phyloP scores from a whole-genome alignment of 2,329 filamentous ascomycete species.

The Colletotrichum viniferum region DNA sequence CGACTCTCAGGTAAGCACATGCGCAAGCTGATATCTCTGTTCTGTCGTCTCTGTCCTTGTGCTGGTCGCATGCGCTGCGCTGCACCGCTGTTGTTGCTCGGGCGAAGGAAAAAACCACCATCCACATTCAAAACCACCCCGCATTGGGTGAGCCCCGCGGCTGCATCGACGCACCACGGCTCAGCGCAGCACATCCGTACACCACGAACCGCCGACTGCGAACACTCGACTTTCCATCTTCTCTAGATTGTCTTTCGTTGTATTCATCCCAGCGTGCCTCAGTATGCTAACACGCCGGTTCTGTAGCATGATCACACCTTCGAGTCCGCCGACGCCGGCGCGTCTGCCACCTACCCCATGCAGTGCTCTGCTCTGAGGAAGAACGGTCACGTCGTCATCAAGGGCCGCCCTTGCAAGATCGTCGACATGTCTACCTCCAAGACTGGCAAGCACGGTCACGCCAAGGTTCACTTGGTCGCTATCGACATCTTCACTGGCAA shows the following conservation, averaged over 20 bases:
- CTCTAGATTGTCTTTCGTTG: neutral
- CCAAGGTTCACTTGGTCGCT: conserved; percentile 98
- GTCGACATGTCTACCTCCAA: conserved; percentile 99
- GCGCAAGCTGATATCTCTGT: conserved; percentile 1
- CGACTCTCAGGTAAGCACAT: conserved; percentile 52
- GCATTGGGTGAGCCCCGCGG: conserved; percentile 40
- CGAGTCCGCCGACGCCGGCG: conserved; percentile 94
- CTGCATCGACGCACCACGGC: conserved; percentile 16
- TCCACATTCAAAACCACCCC: conserved; percentile 40
- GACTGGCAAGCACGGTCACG: conserved; percentile 99
- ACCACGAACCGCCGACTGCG: neutral
- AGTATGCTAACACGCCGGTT: neutral
- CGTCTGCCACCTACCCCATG: conserved; percentile 93
- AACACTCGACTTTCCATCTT: neutral
- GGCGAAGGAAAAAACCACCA: conserved; percentile 31
- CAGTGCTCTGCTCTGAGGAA: conserved; percentile 99
- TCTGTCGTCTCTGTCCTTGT: conserved; percentile 8
- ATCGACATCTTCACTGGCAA: conserved; percentile 99
- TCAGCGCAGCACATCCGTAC: neutral
- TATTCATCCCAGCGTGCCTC: neutral
- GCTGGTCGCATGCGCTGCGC: conserved; percentile 29
- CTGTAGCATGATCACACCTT: conserved; percentile 73
- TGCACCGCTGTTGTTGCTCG: conserved; percentile 18
- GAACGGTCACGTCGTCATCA: conserved; percentile 99
- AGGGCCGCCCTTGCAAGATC: conserved; percentile 99